These are phyloP conservation scores for Leptodermis oblonga DNA, from an alignment of 257 asterid genomes.

Conservation along the genomic window DNA sequence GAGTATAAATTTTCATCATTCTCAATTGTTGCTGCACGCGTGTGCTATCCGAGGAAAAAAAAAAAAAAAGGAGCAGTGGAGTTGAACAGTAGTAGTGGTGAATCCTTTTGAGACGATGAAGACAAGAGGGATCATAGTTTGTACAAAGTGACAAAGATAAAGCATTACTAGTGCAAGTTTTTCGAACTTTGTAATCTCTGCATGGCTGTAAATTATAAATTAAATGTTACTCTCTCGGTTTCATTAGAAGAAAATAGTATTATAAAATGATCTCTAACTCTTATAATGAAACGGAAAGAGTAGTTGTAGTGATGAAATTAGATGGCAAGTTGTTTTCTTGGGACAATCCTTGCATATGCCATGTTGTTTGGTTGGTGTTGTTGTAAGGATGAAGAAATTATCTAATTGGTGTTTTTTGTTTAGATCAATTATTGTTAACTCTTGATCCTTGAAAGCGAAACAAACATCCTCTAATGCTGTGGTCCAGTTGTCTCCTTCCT, in stretches of 20 bases:
- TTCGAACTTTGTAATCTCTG: conserved; percentile 19
- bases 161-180: conserved; percentile 33
- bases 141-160: conserved; percentile 27
- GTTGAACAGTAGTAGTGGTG: conserved; percentile 33
- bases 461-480: not conserved
- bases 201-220: conserved; percentile 16
- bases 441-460: not conserved
- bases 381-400: not conserved
- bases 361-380: not conserved
- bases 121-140: conserved; percentile 15
- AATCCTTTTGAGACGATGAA: conserved; percentile 33
- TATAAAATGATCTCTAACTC: too few relatives aligned
- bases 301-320: not conserved
- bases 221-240: too few relatives aligned
- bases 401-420: not conserved
- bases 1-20: not conserved
- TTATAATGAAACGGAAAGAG: not conserved
- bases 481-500: conserved; percentile 4
- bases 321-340: conserved; percentile 10
- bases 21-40: not conserved
- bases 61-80: conserved; percentile 8
- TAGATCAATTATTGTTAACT: not conserved
- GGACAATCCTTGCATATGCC: not conserved
- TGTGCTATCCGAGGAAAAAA: conserved; percentile 8
- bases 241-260: too few relatives aligned